These are phyloP conservation scores for Globisporangium polare DNA, from an alignment of 352 stramenopile genomes.

Conservation along the genomic window DNA sequence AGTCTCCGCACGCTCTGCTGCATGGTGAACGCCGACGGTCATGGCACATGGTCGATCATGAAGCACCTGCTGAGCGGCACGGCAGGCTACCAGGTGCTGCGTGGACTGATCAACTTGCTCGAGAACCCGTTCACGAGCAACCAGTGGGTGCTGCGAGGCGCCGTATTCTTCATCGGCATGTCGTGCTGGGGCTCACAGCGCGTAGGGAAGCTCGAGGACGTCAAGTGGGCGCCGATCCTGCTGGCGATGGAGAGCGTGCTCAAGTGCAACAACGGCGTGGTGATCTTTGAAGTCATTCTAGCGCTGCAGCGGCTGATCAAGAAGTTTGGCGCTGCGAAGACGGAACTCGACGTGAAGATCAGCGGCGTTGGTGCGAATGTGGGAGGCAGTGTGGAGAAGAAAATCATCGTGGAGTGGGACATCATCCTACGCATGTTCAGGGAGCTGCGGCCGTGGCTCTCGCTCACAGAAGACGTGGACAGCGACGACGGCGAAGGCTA, in stretches of 20 bases:
- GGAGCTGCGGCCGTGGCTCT: conserved; percentile 65
- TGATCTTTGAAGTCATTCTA: conserved; percentile 88
- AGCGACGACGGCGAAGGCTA: conserved; percentile 15
- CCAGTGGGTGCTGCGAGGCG: conserved; percentile 72
- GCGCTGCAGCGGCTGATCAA: conserved; percentile 83
- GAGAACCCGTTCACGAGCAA: conserved; percentile 56
- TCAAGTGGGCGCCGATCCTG: conserved; percentile 72
- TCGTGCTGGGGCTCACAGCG: conserved; percentile 86
- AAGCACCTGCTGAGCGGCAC: conserved; percentile 66
- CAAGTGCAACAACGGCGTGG: conserved; percentile 64
- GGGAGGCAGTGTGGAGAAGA: conserved; percentile 16
- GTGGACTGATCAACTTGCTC: conserved; percentile 64
- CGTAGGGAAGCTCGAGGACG: conserved; percentile 63
- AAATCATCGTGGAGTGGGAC: conserved; percentile 78
- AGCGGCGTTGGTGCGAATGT: neutral
- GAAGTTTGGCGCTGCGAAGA: conserved; percentile 61
- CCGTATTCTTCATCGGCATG: conserved; percentile 88
- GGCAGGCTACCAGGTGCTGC: conserved; percentile 65
- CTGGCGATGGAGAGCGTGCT: conserved; percentile 59
- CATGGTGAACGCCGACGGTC: conserved; percentile 79
- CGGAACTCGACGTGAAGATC: conserved; percentile 10
- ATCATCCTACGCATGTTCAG: conserved; percentile 80
- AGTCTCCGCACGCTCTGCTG: conserved; percentile 77
- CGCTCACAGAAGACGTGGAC: conserved; percentile 37
- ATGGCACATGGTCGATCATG: conserved; percentile 82